Evolutionary conservation across 257 asterid genomes (phyloP).

Genomic region (Rhazya stricta): DNA sequence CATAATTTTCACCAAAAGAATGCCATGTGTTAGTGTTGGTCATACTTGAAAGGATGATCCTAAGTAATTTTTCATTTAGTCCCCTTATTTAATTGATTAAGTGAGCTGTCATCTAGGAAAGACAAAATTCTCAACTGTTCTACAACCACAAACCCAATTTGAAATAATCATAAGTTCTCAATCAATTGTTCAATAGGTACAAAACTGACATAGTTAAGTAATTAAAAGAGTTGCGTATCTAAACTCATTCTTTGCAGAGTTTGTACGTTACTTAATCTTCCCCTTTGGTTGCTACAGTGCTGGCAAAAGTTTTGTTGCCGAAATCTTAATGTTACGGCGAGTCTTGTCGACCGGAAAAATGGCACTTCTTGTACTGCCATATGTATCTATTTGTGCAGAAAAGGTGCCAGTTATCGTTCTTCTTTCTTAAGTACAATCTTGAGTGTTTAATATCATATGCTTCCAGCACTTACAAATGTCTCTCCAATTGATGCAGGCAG

Average conservation of each 20-base stretch:
- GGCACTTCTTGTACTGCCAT: conserved; percentile 94
- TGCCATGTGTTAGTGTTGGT: background rate
- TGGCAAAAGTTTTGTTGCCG: conserved; percentile 98
- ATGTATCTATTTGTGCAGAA: conserved; percentile 92
- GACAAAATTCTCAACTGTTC: background rate
- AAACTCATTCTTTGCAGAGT: background rate
- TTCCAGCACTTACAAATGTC: conserved; percentile 17
- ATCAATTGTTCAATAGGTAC: background rate
- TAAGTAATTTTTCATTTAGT: background rate
- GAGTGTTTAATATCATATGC: conserved; percentile 11
- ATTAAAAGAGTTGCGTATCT: background rate
- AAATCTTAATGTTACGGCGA: conserved; percentile 88
- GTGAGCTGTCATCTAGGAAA: background rate
- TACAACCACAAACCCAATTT: background rate
- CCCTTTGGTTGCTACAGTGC: conserved; percentile 49
- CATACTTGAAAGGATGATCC: background rate
- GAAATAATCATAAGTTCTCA: background rate
- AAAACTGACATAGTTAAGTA: background rate
- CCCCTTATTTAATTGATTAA: background rate
- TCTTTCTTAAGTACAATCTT: conserved; percentile 13
- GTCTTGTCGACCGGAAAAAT: conserved; percentile 75
- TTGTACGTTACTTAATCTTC: conserved; percentile 1
- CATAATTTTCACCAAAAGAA: background rate
- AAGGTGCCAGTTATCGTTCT: conserved; percentile 46
- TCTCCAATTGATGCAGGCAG: conserved; percentile 50